Percentiles rank a stretch among this genome's conserved stretches.
These are phyloP conservation scores for Globisporangium recalcitrans DNA, from an alignment of 352 stramenopile genomes.

Conservation along the genomic window DNA sequence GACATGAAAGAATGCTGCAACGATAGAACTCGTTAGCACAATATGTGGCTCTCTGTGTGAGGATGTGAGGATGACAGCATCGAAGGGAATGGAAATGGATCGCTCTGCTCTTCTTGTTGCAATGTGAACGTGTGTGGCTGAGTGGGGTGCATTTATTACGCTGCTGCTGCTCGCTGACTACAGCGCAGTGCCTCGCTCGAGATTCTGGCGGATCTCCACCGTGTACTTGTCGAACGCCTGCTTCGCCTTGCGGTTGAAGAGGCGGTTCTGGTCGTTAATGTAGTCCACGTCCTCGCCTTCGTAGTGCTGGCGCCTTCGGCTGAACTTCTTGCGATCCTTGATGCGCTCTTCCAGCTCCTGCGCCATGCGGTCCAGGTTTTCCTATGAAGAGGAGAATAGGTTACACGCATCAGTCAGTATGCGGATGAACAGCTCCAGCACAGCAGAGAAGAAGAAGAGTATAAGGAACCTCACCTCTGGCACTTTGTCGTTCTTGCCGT, in stretches of 20 bases:
- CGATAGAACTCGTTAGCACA: neutral
- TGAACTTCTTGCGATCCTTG: conserved; percentile 73
- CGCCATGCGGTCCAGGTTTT: conserved; percentile 66
- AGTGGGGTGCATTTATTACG: neutral
- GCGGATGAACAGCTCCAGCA: too few species aligned
- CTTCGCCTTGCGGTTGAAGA: conserved; percentile 97
- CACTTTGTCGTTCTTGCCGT: conserved; percentile 54
- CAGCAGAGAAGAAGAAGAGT: too few species aligned
- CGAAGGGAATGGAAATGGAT: neutral
- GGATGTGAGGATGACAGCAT: neutral
- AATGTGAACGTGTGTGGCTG: neutral
- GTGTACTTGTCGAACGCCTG: conserved; percentile 97
- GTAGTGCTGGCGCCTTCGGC: conserved; percentile 61
- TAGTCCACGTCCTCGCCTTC: conserved; percentile 93
- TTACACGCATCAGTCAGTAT: neutral
- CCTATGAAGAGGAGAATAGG: conserved; percentile 19
- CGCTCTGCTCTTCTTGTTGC: neutral
- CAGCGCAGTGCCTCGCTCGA: conserved; percentile 95
- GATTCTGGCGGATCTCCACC: conserved; percentile 96
- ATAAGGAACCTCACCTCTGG: conserved; percentile 32
- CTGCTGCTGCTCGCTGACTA: conserved; percentile 33
- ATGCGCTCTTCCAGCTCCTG: conserved; percentile 68
- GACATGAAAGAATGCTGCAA: neutral
- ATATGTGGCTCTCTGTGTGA: neutral
- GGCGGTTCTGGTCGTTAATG: conserved; percentile 98